Percentiles rank a stretch among this genome's conserved stretches.
Evolutionary conservation across 2,329 filamentous ascomycete genomes (phyloP).

Genomic region (Colletotrichum karsti): DNA sequence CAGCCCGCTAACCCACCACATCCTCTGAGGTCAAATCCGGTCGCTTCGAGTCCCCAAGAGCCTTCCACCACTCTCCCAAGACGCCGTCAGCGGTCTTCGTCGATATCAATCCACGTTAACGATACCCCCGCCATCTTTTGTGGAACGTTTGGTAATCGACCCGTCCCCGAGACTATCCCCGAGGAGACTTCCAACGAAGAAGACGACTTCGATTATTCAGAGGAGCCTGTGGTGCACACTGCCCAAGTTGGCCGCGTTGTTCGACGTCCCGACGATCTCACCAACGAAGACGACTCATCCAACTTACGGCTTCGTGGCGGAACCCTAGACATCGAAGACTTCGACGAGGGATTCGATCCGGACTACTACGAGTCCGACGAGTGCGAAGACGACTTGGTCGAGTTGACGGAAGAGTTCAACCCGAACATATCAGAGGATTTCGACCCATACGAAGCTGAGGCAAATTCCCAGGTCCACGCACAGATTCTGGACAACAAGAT

Average conservation of each 20-base stretch:
- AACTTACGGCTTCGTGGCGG: slow-evolving; percentile 10
- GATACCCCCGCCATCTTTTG: background rate
- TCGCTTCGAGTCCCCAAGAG: slow-evolving; percentile 20
- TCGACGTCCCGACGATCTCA: slow-evolving; percentile 10
- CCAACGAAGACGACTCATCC: slow-evolving; percentile 2
- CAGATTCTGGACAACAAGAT: slow-evolving; percentile 40
- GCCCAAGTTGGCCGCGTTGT: slow-evolving; percentile 13
- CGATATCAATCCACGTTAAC: slow-evolving; percentile 5
- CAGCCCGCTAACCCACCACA: slow-evolving; percentile 21
- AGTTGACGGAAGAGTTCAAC: slow-evolving; percentile 8
- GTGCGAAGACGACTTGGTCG: slow-evolving; percentile 11
- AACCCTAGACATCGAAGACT: slow-evolving; percentile 9
- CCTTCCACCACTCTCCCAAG: slow-evolving; percentile 3
- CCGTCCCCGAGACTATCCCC: background rate
- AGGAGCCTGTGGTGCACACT: slow-evolving; percentile 16
- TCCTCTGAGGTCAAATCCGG: slow-evolving; percentile 26
- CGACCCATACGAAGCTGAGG: slow-evolving; percentile 9
- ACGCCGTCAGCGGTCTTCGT: slow-evolving; percentile 20
- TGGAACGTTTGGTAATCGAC: background rate
- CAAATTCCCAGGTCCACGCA: background rate
- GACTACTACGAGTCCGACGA: slow-evolving; percentile 24
- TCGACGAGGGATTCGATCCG: slow-evolving; percentile 14
- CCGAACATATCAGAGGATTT: slow-evolving; percentile 11
- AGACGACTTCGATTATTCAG: slow-evolving; percentile 5
- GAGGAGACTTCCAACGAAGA: background rate